Conservation (phyloP, 2,329 filamentous ascomycete species). For the Dendrostoma leiphaemia region DNA sequence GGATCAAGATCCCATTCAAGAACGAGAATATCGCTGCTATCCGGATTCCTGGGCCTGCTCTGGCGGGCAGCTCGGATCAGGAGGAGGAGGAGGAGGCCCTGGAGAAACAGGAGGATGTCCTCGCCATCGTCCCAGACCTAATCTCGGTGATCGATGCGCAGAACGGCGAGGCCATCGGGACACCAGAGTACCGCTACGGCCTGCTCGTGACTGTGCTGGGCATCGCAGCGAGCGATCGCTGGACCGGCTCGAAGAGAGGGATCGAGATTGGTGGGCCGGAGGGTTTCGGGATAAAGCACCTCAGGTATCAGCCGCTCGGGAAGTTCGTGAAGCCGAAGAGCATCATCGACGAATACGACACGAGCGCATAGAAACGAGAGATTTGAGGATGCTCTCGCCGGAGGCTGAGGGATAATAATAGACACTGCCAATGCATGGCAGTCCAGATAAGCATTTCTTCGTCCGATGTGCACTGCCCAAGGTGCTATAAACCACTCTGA, state of each 20-base stretch:
- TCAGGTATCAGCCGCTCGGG: constrained; percentile 47
- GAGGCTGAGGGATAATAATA: no score
- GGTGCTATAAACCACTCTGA: no score
- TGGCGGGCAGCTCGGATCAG: no score
- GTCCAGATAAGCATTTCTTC: background rate
- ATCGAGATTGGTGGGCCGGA: constrained; percentile 49
- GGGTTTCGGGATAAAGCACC: constrained; percentile 45
- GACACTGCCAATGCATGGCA: no score
- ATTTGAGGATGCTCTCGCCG: background rate
- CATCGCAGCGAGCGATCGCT: constrained; percentile 42
- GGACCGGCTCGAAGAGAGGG: constrained; percentile 43
- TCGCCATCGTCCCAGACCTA: constrained; percentile 56
- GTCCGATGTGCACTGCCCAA: no score
- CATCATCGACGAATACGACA: constrained; percentile 50
- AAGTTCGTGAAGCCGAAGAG: constrained; percentile 48
- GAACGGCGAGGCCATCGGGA: constrained; percentile 55
- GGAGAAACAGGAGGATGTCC: constrained; percentile 40
- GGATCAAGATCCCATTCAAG: constrained; percentile 64
- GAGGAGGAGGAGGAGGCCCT: constrained; percentile 28
- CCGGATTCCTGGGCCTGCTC: constrained; percentile 22
- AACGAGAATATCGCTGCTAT: constrained; percentile 70
- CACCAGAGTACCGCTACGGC: constrained; percentile 55
- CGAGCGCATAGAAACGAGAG: background rate
- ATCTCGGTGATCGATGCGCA: constrained; percentile 55
- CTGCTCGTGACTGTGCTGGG: constrained; percentile 48